phyloP scores from a whole-genome alignment of 2,329 filamentous ascomycete genomes.

The Stenocarpella maydis region DNA sequence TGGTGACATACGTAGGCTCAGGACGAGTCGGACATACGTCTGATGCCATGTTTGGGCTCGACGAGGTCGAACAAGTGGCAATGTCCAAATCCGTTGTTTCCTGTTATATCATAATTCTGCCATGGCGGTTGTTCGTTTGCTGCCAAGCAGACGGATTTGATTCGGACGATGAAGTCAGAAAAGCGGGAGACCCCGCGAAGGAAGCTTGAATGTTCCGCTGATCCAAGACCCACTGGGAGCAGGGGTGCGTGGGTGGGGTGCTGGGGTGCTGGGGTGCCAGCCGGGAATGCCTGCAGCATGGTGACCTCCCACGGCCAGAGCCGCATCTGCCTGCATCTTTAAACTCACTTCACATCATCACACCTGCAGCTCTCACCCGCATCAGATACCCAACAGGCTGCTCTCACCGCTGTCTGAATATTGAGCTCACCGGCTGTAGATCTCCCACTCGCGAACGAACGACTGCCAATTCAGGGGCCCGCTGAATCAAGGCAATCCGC shows the following conservation, averaged over 20 bases:
- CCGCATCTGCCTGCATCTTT: slow-evolving; percentile 31
- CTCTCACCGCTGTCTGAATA: not conserved
- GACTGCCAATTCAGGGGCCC: not conserved
- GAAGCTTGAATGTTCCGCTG: not conserved
- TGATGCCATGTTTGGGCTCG: slow-evolving; percentile 45
- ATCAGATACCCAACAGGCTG: not conserved
- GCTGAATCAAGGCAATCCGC: not conserved
- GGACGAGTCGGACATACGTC: slow-evolving; percentile 52
- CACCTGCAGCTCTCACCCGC: slow-evolving; percentile 9
- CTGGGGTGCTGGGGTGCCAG: slow-evolving; percentile 27
- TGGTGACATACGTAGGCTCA: slow-evolving; percentile 55
- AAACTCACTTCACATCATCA: slow-evolving; percentile 28
- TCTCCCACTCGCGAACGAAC: not conserved
- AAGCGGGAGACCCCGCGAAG: slow-evolving; percentile 20
- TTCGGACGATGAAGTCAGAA: slow-evolving; percentile 34
- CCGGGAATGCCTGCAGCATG: slow-evolving; percentile 27
- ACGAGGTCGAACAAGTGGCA: not conserved
- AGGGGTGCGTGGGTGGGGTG: slow-evolving; percentile 17
- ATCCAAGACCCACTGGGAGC: not conserved
- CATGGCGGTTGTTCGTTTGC: slow-evolving; percentile 9
- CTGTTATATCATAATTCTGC: not conserved
- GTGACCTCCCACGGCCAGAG: slow-evolving; percentile 29
- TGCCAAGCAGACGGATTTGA: not conserved
- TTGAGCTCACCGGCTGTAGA: not conserved
- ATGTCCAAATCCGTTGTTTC: not conserved